A percentile compares a stretch with the other conserved stretches of the same genome.
Evolutionary conservation across 2,329 filamentous ascomycete genomes (phyloP).

Genomic region (Colletotrichum horii): DNA sequence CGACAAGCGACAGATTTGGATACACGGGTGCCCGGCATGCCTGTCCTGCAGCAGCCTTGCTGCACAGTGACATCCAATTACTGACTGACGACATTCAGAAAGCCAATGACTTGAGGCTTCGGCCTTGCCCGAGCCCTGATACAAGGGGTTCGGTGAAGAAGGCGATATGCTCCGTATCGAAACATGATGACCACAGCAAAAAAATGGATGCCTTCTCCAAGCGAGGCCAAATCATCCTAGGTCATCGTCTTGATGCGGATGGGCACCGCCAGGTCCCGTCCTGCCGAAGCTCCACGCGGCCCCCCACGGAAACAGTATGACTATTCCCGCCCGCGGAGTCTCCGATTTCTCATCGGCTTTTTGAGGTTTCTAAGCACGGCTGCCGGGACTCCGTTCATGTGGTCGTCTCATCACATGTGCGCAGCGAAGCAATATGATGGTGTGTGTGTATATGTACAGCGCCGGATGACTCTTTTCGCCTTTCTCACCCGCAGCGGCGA

Average conservation of each 20-base stretch:
- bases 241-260: constrained; percentile 1
- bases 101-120: not conserved
- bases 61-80: not conserved
- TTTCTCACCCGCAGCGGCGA: constrained; percentile 14
- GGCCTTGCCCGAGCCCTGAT: constrained; percentile 5
- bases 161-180: not conserved
- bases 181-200: constrained; percentile 1
- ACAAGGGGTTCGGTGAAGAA: not conserved
- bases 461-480: constrained; percentile 9
- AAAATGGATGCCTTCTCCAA: not conserved
- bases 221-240: not conserved
- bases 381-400: not conserved
- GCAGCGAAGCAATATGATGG: not conserved
- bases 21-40: not conserved
- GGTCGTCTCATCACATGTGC: not conserved
- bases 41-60: not conserved
- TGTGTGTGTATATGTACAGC: not conserved
- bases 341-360: constrained; percentile 4
- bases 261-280: not conserved
- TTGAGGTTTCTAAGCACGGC: not conserved
- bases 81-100: not conserved
- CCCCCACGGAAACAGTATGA: not conserved
- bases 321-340: not conserved
- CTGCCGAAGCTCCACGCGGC: not conserved
- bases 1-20: not conserved